Percentiles rank a stretch among this genome's conserved stretches.
phyloP scores from a whole-genome alignment of 2,329 filamentous ascomycete genomes.

The Colletotrichum sp. region DNA sequence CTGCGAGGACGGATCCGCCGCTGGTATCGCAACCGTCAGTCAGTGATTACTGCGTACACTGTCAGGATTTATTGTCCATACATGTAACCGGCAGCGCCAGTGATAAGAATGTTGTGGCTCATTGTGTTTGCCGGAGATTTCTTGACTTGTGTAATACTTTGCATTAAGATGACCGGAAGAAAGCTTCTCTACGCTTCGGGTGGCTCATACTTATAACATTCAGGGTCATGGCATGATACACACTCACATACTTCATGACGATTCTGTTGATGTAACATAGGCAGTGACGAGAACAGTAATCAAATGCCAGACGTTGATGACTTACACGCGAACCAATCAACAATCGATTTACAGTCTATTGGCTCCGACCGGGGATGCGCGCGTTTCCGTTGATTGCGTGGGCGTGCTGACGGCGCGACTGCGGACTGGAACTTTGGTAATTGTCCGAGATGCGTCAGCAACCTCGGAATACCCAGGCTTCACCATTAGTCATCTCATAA shows the following conservation, averaged over 20 bases:
- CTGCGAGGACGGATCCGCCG: constrained; percentile 39
- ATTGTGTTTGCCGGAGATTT: background rate
- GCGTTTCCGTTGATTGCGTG: constrained; percentile 19
- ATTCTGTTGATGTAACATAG: background rate
- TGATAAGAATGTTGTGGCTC: constrained; percentile 34
- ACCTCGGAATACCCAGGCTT: background rate
- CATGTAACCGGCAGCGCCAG: constrained; percentile 41
- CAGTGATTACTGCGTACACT: background rate
- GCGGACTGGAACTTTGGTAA: background rate
- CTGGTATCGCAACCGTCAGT: constrained; percentile 1
- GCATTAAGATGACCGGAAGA: background rate
- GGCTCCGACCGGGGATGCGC: constrained; percentile 23
- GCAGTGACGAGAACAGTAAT: background rate
- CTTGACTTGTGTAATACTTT: background rate
- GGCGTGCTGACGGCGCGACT: background rate
- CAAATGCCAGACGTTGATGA: background rate
- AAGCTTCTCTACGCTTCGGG: background rate
- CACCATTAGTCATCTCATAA: background rate
- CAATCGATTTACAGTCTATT: no score
- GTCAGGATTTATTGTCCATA: background rate
- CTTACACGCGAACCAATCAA: background rate
- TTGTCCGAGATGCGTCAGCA: background rate
- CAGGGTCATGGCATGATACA: background rate
- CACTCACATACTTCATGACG: no score
- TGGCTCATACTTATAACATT: background rate